Base-by-base conservation (phyloP, 2,329 filamentous ascomycete genomes). In the Stromatinia cepivora region DNA sequence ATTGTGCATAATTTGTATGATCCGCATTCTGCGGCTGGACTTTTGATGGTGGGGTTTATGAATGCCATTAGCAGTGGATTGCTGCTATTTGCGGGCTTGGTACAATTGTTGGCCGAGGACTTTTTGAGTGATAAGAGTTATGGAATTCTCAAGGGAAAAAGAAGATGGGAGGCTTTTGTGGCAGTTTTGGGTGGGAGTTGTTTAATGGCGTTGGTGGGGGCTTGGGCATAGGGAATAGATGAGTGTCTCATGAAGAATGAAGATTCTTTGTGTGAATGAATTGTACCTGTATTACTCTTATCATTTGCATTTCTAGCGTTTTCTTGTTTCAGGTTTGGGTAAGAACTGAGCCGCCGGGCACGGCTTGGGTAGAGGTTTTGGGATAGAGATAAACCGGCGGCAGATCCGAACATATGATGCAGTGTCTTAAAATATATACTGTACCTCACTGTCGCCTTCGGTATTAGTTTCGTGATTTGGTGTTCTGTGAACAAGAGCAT, bases 11-110 rank as follows among this genome's bases (percentile, higher is more conserved):
- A 88, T 48, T 81, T 95, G 72, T 96, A 96, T 79, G 92, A 93
- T 73, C 92, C 93, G 1, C 85, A 87, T 75, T 92, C 90, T 75
- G 86, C 92, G 76, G 87, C 88, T 0, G 92, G 93, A 0, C 80
- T 96, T 61, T 81, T 96, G 36, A 90, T 94, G 81, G 92, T 96
- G 8, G 93, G 93, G 10, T 87, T 94, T 77, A 95, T 94, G 85
- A 96, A 97, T 76, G 92, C 92, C 52, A 90, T 96, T 65, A 93
- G 90, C 13, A 90, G 90, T 64, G 93, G 93, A 0, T 82, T 97
- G 64, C 80, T 97, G 39, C 82, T 96, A 4, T 96, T 94, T 77
- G 92, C 93, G 0, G 92, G 92, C 0, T 81, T 97, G 56, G 93
- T 96, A 5, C 92, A 97, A 80, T 83, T 97, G 28, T 83, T 97